A percentile compares a stretch with the other conserved stretches of the same genome.
Evolutionary conservation across 495 filamentous ascomycete genomes (phyloP).

Genomic region (Pyrenula massariospora): DNA sequence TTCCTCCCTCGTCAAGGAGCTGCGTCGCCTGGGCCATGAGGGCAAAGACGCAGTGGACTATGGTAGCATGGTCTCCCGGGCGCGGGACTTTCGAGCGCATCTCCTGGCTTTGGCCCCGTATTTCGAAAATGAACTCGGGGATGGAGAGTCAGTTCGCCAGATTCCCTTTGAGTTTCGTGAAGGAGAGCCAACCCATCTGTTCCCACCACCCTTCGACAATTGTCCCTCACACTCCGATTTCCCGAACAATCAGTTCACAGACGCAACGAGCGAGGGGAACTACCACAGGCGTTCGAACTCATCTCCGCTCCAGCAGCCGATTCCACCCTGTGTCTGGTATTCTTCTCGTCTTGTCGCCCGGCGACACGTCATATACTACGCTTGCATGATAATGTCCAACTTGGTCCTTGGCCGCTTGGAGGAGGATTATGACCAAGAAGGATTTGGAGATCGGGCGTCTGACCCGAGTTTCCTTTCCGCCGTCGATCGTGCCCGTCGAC

Average conservation of each 20-base stretch:
- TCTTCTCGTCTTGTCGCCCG: background rate
- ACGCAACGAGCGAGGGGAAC: background rate
- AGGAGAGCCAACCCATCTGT: background rate
- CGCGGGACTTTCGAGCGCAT: background rate
- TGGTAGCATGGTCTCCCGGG: background rate
- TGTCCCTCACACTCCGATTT: background rate
- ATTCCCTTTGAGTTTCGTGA: background rate
- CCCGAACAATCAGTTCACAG: background rate
- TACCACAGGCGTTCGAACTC: background rate
- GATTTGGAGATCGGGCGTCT: background rate
- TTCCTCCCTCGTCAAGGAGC: background rate
- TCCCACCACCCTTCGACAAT: background rate
- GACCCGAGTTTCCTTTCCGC: background rate
- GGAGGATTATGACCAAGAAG: background rate
- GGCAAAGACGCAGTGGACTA: background rate
- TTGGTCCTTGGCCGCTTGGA: background rate
- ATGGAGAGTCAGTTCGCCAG: background rate
- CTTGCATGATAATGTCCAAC: background rate
- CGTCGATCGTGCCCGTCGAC: background rate
- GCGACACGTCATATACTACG: background rate
- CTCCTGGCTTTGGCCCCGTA: background rate
- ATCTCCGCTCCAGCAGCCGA: background rate
- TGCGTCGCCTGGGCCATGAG: background rate
- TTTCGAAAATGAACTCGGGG: background rate
- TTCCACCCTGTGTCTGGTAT: background rate